Conservation (phyloP, 306 rosid species). For the Begonia peltatifolia region DNA sequence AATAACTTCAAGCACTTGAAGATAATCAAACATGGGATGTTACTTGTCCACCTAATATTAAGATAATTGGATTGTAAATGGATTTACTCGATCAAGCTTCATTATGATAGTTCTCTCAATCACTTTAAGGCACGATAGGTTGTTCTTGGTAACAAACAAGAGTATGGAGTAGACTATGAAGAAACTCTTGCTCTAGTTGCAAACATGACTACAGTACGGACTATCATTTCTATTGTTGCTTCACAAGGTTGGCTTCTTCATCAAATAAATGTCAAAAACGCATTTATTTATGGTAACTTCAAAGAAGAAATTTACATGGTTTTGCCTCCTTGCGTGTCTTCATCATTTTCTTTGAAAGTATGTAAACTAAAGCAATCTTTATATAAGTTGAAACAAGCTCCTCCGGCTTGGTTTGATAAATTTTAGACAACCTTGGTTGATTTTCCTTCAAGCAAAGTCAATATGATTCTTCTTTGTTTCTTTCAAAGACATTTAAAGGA, state of each 20-base stretch:
- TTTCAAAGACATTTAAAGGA: neutral
- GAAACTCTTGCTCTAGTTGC: neutral
- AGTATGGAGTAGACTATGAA: neutral
- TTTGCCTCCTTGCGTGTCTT: neutral
- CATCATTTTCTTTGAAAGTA: neutral
- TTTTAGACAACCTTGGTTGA: neutral
- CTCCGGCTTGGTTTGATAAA: neutral
- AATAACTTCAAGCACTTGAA: neutral
- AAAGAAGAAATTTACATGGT: neutral
- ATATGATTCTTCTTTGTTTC: neutral
- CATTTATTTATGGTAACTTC: neutral
- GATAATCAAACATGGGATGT: neutral
- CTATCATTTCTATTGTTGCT: neutral
- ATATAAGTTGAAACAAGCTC: neutral
- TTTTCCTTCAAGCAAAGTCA: neutral
- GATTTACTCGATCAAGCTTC: neutral
- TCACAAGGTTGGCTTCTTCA: neutral
- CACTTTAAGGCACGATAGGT: neutral
- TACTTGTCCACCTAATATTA: neutral
- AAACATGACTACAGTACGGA: neutral
- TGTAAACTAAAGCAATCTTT: neutral
- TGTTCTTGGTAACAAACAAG: neutral
- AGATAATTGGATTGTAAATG: neutral
- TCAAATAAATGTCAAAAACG: neutral
- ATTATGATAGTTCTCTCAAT: neutral